Evolutionary conservation across 2,329 filamentous ascomycete genomes (phyloP).

Genomic region (Zymoseptoria brevis): DNA sequence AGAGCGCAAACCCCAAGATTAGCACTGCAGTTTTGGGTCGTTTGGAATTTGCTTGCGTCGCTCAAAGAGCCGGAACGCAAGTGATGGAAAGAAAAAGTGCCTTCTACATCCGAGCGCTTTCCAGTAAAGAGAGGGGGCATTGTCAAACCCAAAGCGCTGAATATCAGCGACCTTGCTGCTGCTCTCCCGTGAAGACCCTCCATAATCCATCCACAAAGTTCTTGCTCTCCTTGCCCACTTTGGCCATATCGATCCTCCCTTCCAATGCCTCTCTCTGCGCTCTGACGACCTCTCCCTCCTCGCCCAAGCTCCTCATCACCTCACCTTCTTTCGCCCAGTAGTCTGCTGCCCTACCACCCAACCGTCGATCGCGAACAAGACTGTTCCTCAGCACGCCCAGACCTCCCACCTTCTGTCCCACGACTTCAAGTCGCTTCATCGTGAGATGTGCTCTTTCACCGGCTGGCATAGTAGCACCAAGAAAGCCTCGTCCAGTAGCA

Average conservation of each 20-base stretch:
- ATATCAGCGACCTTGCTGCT: not conserved
- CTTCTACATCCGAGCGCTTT: not conserved
- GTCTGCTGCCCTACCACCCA: constrained; percentile 57
- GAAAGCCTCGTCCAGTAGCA: constrained; percentile 71
- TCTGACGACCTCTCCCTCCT: constrained; percentile 67
- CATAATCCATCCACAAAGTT: constrained; percentile 40
- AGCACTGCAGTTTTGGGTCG: too few species aligned
- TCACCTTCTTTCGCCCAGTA: constrained; percentile 78
- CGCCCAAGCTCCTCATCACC: constrained; percentile 66
- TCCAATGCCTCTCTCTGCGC: constrained; percentile 60
- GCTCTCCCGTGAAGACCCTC: not conserved
- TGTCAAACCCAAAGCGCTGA: not conserved
- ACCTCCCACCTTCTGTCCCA: constrained; percentile 61
- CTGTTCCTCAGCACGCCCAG: constrained; percentile 74
- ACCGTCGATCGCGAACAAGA: constrained; percentile 60
- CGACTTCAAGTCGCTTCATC: constrained; percentile 46
- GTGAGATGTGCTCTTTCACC: constrained; percentile 58
- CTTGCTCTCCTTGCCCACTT: constrained; percentile 57
- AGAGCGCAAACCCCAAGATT: too few species aligned
- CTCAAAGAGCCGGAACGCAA: not conserved
- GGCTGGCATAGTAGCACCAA: constrained; percentile 51
- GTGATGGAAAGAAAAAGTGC: not conserved
- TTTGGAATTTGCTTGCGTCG: too few species aligned
- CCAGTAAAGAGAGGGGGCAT: not conserved
- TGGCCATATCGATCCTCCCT: constrained; percentile 52